Conservation (phyloP, 805 yeast species). For the Candida ortonii region DNA sequence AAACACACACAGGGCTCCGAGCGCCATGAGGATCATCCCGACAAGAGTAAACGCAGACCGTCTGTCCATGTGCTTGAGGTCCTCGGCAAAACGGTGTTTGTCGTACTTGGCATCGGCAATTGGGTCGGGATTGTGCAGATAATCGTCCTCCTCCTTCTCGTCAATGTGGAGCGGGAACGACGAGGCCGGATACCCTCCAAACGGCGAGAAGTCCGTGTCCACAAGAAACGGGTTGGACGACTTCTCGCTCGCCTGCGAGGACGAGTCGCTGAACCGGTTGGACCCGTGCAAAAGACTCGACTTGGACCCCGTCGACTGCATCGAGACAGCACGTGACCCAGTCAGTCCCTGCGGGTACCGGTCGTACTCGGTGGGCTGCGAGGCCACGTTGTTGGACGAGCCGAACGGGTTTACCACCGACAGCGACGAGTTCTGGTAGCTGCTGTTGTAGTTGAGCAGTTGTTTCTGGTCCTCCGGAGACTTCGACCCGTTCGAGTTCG, state of each 20-base stretch:
- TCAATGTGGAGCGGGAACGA: conserved; percentile 88
- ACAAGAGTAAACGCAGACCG: conserved; percentile 58
- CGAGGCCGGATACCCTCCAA: conserved; percentile 95
- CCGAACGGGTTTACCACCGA: conserved; percentile 31
- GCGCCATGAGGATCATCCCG: conserved; percentile 55
- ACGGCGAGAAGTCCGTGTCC: conserved; percentile 76
- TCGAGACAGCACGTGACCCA: conserved; percentile 55
- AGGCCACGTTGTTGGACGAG: conserved; percentile 23
- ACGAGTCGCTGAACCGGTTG: conserved; percentile 17
- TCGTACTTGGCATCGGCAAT: conserved; percentile 86
- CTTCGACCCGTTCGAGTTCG: conserved; percentile 20
- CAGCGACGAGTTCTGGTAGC: conserved; percentile 30
- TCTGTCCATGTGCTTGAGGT: conserved; percentile 63
- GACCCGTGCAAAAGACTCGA: conserved; percentile 21
- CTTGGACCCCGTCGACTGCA: conserved; percentile 41
- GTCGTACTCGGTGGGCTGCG: conserved; percentile 52
- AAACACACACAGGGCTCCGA: conserved; percentile 68
- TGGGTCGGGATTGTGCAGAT: conserved; percentile 94
- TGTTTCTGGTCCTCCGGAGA: conserved; percentile 23
- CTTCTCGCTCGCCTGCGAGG: conserved; percentile 22
- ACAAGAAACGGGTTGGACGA: conserved; percentile 41
- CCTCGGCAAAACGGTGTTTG: conserved; percentile 60
- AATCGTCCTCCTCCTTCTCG: conserved; percentile 94
- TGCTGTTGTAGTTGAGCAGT: conserved; percentile 20
- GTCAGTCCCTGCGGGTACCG: conserved; percentile 63